phyloP scores from a whole-genome alignment of 2,329 filamentous ascomycete genomes.

The Nemania diffusa region DNA sequence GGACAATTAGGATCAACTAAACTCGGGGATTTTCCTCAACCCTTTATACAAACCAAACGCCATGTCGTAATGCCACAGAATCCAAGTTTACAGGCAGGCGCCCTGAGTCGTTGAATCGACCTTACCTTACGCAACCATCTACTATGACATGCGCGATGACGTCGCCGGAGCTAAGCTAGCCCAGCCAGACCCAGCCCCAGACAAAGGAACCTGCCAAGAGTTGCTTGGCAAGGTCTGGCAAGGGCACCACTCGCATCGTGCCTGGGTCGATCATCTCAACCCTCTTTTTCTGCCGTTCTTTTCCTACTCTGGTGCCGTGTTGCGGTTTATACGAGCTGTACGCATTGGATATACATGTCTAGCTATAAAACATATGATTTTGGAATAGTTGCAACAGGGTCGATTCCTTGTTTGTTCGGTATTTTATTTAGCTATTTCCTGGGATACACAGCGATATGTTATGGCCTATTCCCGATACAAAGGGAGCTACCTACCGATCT shows the following conservation, averaged over 20 bases:
- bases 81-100: not conserved
- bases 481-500: not conserved
- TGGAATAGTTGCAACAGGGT: not conserved
- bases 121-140: not conserved
- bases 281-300: not conserved
- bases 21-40: not conserved
- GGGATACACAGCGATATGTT: too few relatives aligned
- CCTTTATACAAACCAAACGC: not conserved
- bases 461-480: not conserved
- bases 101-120: not conserved
- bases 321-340: not conserved
- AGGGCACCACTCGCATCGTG: not conserved
- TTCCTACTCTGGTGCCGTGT: not conserved
- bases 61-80: not conserved
- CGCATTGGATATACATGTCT: not conserved
- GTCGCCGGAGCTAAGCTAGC: not conserved
- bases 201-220: not conserved
- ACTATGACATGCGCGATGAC: conserved; percentile 8
- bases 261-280: not conserved
- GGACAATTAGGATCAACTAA: not conserved
- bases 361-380: not conserved
- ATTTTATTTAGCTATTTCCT: not conserved
- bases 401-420: not conserved
- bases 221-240: not conserved
- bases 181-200: not conserved